These are phyloP conservation scores for Erysiphe pulchra DNA, from an alignment of 2,329 filamentous ascomycete species.

Conservation along the genomic window DNA sequence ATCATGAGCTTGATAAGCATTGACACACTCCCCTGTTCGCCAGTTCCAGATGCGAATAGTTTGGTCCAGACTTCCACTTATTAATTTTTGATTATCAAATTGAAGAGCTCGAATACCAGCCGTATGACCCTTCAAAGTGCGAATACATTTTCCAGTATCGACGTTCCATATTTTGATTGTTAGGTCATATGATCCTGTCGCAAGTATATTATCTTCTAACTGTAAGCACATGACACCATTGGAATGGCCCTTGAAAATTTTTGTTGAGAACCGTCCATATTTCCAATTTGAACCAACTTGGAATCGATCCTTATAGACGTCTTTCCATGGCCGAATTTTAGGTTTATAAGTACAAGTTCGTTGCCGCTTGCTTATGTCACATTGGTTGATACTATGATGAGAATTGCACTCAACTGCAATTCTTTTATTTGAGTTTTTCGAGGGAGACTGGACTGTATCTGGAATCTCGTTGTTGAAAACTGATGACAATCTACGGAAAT, in stretches of 20 bases:
- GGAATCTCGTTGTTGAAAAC: neutral
- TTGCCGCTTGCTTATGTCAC: conserved; percentile 7
- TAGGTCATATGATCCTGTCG: conserved; percentile 81
- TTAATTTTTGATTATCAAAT: conserved; percentile 76
- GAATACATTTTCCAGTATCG: conserved; percentile 60
- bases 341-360: conserved; percentile 14
- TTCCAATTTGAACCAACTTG: conserved; percentile 97
- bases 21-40: conserved; percentile 68
- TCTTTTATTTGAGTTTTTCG: conserved; percentile 8
- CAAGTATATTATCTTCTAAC: conserved; percentile 71
- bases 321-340: conserved; percentile 63
- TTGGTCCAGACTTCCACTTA: conserved; percentile 69
- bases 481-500: conserved; percentile 14
- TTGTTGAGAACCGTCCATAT: conserved; percentile 66
- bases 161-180: conserved; percentile 95
- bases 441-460: neutral
- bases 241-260: conserved; percentile 60
- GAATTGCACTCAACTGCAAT: conserved; percentile 5
- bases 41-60: conserved; percentile 93
- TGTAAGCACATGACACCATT: conserved; percentile 51
- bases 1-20: conserved; percentile 53
- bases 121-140: conserved; percentile 64
- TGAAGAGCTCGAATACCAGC: conserved; percentile 70
- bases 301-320: conserved; percentile 85
- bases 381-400: conserved; percentile 2